These are phyloP conservation scores for Isoetes taiwanensis DNA, from an alignment of 75 land plant species.

Conservation along the genomic window DNA sequence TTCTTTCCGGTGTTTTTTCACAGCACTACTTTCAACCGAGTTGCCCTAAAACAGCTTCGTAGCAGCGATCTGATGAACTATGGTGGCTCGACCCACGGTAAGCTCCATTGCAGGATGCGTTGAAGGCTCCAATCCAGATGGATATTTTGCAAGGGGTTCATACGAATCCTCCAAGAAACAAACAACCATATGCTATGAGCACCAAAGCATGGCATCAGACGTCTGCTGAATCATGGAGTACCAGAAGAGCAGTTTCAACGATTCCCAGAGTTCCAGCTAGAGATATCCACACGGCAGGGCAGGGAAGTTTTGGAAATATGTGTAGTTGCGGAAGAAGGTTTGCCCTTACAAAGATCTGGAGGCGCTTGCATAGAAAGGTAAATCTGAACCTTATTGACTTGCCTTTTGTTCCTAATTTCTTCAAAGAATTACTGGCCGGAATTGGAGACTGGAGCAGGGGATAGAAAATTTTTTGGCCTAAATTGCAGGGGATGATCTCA, in stretches of 20 bases:
- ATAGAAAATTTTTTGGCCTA: too few species aligned
- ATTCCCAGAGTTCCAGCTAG: not conserved
- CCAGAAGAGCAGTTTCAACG: not conserved
- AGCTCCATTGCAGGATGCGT: not conserved
- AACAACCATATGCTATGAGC: conserved; percentile 3
- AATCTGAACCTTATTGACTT: not conserved
- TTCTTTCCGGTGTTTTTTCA: too few species aligned
- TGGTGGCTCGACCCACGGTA: not conserved
- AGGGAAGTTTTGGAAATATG: not conserved
- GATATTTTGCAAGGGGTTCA: not conserved
- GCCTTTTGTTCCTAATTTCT: not conserved
- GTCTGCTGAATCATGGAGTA: conserved; percentile 5
- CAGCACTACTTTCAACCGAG: too few species aligned
- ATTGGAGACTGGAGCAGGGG: too few species aligned
- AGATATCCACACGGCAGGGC: not conserved
- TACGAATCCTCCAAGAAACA: not conserved
- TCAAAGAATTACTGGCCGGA: too few species aligned
- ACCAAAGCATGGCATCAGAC: conserved; percentile 1
- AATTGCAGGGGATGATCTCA: too few species aligned
- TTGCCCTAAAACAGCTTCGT: too few species aligned
- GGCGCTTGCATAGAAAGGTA: conserved; percentile 2
- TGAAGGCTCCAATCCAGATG: not conserved
- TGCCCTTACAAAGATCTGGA: not conserved
- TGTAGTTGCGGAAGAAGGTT: conserved; percentile 1
- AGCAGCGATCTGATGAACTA: not conserved